Evolutionary conservation across 345 rosid genomes (phyloP), one percentile per base, ranked within the genome.

Genomic region (Reutealis trisperma): DNA sequence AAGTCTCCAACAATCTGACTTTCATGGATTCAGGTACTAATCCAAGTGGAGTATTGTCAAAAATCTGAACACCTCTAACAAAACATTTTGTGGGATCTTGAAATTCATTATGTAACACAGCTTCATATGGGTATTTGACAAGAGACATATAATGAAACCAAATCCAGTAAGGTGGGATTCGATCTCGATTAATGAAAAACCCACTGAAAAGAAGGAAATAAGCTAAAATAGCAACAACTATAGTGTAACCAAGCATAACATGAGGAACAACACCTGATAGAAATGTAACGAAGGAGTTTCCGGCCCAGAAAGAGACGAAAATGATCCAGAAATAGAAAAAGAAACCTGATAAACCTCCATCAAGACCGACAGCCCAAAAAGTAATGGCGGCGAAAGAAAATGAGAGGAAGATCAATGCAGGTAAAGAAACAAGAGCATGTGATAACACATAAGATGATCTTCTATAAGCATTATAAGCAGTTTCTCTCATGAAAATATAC

Each of bases 111-210:
- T 84, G 95, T 58, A 96, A 70, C 5, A 96, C 99, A 0, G 89
- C 99, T 67, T 93, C 99, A 42, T 86, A 96, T 0, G 99, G 98
- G 84, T 96, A 96, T 55, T 96, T 96, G 13, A 96, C 94, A 0
- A 96, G 85, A 0, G 99, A 96, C 76, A 96, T 16, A 87, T 96
- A 96, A 73, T 96, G 99, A 80, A 96, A 96, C 99, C 99, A 96
- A 14, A 96, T 86, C 99, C 99, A 96, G 61, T 92, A 96, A 2
- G 81, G 57, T 0, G 97, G 99, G 65, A 96, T 96, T 14, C 99
- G 83, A 52, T 92, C 93, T 2, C 96, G 88, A 86, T 82, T 93
- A 75, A 93, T 94, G 83, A 96, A 96, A 88, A 93, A 96, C 13
- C 99, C 99, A 71, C 98, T 93, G 81, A 96, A 92, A 10, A 96